Evolutionary conservation across 768 basidiomycete genomes (phyloP), one percentile per base, ranked within the genome.

Genomic region (Pulveroboletus frians): DNA sequence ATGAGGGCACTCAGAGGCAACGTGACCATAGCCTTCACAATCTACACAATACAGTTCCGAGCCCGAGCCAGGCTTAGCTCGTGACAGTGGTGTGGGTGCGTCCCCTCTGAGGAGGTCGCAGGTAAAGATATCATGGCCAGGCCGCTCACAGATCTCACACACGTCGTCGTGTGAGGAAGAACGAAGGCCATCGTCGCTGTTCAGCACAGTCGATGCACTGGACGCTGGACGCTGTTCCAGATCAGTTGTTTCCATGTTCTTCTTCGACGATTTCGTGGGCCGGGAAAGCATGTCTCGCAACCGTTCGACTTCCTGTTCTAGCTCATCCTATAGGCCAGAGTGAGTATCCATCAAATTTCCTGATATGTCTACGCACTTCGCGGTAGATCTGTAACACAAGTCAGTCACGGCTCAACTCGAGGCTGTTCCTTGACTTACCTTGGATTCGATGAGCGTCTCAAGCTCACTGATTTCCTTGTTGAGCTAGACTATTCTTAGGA

Each of bases 401-500:
- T 66, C 15, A 55, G 50, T 45, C 34, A 23, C 27, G n/a, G 9
- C 13, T 21, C 20, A 15, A 32, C 10, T 29, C 29, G 29, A 18
- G 26, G 21, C 4, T 45, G 4, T 3, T 43, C 23, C 21, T 38
- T 13, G 14, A 47, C 68, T 48, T 52, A 90, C 91, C 81, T 96
- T 97, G 46, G 89, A 79, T 65, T 99, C 95, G n/a, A 97, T 84
- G 36, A 99, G 74, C 34, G 85, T 78, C 67, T 98, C 95, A 17
- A 97, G 76, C 64, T 97, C 93, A 46, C 84, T 81, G 43, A 98
- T 87, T 71, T 97, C 92, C 60, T 92, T 88, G 69, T 90, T 86
- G 51, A 93, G 77, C 90, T 94, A 56, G 36, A 53, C 20, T 43
- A 39, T 43, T 31, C 15, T 53, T 38, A 37, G 43, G 50, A 40